Percentiles rank a stretch among this genome's conserved stretches.
Evolutionary conservation across 139 green algal genomes (phyloP).

Genomic region (Medakamo hakoo): DNA sequence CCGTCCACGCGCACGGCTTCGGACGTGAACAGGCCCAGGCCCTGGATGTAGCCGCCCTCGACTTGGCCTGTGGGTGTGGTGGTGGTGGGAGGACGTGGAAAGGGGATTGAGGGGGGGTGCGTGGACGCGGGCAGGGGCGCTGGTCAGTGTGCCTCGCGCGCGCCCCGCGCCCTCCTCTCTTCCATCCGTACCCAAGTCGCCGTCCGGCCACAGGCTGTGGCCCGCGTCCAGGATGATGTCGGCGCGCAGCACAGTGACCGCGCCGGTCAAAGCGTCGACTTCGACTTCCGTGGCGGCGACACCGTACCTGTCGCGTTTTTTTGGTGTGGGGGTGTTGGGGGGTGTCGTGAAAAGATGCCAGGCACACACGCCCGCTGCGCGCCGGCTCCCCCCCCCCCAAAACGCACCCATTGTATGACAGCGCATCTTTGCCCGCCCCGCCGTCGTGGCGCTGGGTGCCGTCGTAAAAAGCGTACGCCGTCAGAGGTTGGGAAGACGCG

Average conservation of each 20-base stretch:
- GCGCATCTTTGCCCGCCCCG: background rate
- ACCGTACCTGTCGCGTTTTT: slow-evolving; percentile 96
- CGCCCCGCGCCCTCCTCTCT: too few relatives aligned
- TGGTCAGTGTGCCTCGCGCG: too few relatives aligned
- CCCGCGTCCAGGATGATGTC: slow-evolving; percentile 93
- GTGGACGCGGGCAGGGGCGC: too few relatives aligned
- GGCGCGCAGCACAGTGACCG: slow-evolving; percentile 29
- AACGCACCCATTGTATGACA: background rate
- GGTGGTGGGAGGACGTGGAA: too few relatives aligned
- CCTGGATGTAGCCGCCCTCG: slow-evolving; percentile 85
- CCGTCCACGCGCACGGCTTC: background rate
- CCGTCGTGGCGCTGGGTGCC: background rate
- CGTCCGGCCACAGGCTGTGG: slow-evolving; percentile 82
- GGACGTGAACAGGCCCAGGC: slow-evolving; percentile 42
- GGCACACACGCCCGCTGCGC: too few relatives aligned
- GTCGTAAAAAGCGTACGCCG: background rate
- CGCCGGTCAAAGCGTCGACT: slow-evolving; percentile 75
- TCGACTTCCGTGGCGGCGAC: slow-evolving; percentile 71
- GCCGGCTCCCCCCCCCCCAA: too few relatives aligned
- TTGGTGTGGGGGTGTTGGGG: too few relatives aligned
- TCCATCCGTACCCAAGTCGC: slow-evolving; percentile 93
- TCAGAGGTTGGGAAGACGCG: background rate
- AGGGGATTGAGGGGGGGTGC: too few relatives aligned
- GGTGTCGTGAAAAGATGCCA: too few relatives aligned
- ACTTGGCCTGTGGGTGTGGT: too few relatives aligned